Conservation (phyloP, 352 stramenopile genomes). For the Phytophthora hibernalis region DNA sequence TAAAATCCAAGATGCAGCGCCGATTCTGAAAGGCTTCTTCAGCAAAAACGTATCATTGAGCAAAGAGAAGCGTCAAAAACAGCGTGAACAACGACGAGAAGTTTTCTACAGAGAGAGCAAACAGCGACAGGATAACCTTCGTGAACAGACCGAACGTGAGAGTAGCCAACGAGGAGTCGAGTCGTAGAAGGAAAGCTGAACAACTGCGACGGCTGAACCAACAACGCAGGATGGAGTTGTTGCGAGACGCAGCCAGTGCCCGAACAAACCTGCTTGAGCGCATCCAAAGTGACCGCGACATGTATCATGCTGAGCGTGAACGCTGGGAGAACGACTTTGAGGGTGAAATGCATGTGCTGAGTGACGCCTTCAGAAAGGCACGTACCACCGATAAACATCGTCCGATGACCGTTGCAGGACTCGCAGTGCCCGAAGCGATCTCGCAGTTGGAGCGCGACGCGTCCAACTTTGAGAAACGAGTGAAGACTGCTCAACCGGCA, state of each 20-base stretch:
- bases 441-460: conserved; percentile 53
- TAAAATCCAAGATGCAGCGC: conserved; percentile 32
- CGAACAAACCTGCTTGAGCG: conserved; percentile 34
- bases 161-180: conserved; percentile 24
- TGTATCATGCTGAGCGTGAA: conserved; percentile 46
- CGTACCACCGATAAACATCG: conserved; percentile 31
- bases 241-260: conserved; percentile 42
- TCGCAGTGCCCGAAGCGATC: conserved; percentile 56
- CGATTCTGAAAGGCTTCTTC: conserved; percentile 75
- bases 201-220: conserved; percentile 50
- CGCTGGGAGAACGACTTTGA: conserved; percentile 61
- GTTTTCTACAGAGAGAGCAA: conserved; percentile 49
- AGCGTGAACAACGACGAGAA: conserved; percentile 49
- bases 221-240: conserved; percentile 45
- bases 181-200: conserved; percentile 39
- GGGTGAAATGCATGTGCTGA: conserved; percentile 56
- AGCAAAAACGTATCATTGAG: conserved; percentile 45
- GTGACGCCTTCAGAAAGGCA: conserved; percentile 51
- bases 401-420: conserved; percentile 62
- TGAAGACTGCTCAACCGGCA: conserved; percentile 50
- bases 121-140: conserved; percentile 55
- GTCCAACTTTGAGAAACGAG: conserved; percentile 48
- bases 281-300: conserved; percentile 25
- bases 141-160: conserved; percentile 41
- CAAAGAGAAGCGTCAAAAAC: conserved; percentile 49